Evolutionary conservation across 176 grass and related monocot species (phyloP).

Genomic region (Pontederia paniculata): DNA sequence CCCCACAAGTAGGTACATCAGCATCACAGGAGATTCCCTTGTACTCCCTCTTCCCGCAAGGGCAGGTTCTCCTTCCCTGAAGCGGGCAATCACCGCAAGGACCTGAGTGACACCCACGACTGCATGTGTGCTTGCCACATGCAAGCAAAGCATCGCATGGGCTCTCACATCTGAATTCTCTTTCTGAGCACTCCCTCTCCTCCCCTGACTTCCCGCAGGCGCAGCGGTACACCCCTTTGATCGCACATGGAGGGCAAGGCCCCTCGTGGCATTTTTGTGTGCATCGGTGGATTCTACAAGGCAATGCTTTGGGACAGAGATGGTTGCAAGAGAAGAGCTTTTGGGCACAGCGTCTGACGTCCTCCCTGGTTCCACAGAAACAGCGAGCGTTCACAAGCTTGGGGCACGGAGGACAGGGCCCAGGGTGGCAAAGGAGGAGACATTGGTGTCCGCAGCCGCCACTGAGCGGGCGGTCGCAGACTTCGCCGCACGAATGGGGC

Average conservation of each 20-base stretch:
- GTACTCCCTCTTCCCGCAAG: conserved; percentile 79
- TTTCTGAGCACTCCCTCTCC: conserved; percentile 52
- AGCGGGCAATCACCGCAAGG: conserved; percentile 68
- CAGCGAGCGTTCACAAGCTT: conserved; percentile 37
- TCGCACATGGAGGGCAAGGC: conserved; percentile 46
- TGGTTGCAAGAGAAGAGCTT: conserved; percentile 56
- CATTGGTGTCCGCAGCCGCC: conserved; percentile 55
- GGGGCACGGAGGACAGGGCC: conserved; percentile 82
- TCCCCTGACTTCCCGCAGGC: conserved; percentile 44
- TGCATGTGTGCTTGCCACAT: conserved; percentile 68
- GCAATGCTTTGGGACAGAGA: conserved; percentile 42
- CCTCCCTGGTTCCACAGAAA: conserved; percentile 51
- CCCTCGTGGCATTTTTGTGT: conserved; percentile 52
- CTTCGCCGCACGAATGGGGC: conserved; percentile 69
- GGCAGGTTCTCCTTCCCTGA: conserved; percentile 67
- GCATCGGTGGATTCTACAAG: conserved; percentile 55
- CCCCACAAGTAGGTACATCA: conserved; percentile 62
- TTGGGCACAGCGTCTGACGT: conserved; percentile 62
- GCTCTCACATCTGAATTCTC: conserved; percentile 48
- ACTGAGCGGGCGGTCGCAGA: conserved; percentile 48
- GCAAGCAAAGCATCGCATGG: conserved; percentile 46
- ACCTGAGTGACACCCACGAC: conserved; percentile 75
- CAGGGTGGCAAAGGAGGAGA: conserved; percentile 81
- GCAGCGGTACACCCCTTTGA: conserved; percentile 43
- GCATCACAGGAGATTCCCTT: conserved; percentile 55